Conservation (phyloP, 1,284 basidiomycete genomes). For the Trametes hirsuta region DNA sequence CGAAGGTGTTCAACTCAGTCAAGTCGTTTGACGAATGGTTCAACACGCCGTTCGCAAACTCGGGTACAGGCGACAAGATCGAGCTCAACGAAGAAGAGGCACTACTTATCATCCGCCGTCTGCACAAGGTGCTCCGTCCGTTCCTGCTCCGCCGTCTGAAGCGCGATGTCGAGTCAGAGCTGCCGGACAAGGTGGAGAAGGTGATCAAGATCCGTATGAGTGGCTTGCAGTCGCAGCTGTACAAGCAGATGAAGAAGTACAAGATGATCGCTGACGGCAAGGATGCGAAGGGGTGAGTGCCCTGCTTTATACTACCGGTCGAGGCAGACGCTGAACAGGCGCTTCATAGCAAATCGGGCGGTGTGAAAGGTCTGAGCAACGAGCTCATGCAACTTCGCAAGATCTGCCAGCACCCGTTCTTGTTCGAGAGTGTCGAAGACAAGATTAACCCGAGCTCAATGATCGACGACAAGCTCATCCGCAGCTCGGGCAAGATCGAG, state of each 20-base stretch:
- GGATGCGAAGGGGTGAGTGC: slow-evolving; percentile 68
- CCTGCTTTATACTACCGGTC: background rate
- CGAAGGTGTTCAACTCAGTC: slow-evolving; percentile 99
- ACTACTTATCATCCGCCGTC: slow-evolving; percentile 93
- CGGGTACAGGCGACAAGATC: slow-evolving; percentile 95
- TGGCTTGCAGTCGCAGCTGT: slow-evolving; percentile 91
- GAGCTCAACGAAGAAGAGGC: slow-evolving; percentile 99
- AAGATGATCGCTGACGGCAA: slow-evolving; percentile 95
- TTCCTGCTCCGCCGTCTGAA: slow-evolving; percentile 97
- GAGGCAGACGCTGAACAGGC: slow-evolving; percentile 3
- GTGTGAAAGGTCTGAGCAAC: slow-evolving; percentile 91
- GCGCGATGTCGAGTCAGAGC: slow-evolving; percentile 97
- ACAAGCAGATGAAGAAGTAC: slow-evolving; percentile 97
- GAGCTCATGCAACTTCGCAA: slow-evolving; percentile 99
- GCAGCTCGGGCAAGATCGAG: slow-evolving; percentile 95
- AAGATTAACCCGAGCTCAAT: slow-evolving; percentile 84
- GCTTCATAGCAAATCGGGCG: slow-evolving; percentile 61
- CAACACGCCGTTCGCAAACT: slow-evolving; percentile 99
- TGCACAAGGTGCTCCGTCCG: slow-evolving; percentile 98
- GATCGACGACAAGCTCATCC: slow-evolving; percentile 85
- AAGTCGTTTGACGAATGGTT: slow-evolving; percentile 99
- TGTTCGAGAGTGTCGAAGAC: slow-evolving; percentile 95
- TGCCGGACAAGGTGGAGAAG: slow-evolving; percentile 99
- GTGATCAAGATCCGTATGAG: slow-evolving; percentile 99
- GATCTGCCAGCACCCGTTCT: slow-evolving; percentile 98